Evolutionary conservation across 2,329 filamentous ascomycete species (phyloP), one percentile per base, ranked within the genome.

Genomic region (Fusarium sp.): DNA sequence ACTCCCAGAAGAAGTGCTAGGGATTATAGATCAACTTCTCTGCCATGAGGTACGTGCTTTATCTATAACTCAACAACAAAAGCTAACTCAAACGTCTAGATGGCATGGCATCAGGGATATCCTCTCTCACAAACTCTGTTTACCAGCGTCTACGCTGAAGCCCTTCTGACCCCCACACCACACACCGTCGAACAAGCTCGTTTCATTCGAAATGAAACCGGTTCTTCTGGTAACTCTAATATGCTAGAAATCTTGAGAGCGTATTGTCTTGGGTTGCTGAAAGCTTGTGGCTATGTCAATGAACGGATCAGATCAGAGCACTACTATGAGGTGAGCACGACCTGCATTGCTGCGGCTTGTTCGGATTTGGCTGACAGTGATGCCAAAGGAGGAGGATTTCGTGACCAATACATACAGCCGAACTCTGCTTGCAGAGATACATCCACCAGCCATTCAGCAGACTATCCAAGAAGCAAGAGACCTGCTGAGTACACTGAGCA

Each of bases 101-200:
- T 97, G 88, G 93, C 94, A 66, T 99, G 97, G 95, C 94, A 98
- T 78, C 89, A 93, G 73, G 96, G 97, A n/a, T 95, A 97, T 76
- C 94, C 96, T 2, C 87, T 99, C 10, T 97, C 95, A 2, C 96
- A 98, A 78, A 98, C 96, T 0, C 83, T 99, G 2, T 94, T 98
- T 77, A 98, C 95, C 7, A 97, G 94, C 53, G 85, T 97, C 34
- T 96, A 99, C 78, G 88, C 98, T 58, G 95, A 98, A 74, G 90
- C 89, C 49, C 84, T 99, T 17, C 82, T 97, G 63, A 92, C 90
- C 81, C 91, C 92, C 1, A 85, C 87, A 31, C 91, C 92, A 6
- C 82, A 81, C 36, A 86, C 79, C 7, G 81, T 97, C 26, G 82
- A 90, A 5, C 86, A 93, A 36, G 91, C 91, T 13, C 84, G 88